These are phyloP conservation scores for Centaurea solstitialis DNA, from an alignment of 129 eudicot genomes.

Conservation along the genomic window DNA sequence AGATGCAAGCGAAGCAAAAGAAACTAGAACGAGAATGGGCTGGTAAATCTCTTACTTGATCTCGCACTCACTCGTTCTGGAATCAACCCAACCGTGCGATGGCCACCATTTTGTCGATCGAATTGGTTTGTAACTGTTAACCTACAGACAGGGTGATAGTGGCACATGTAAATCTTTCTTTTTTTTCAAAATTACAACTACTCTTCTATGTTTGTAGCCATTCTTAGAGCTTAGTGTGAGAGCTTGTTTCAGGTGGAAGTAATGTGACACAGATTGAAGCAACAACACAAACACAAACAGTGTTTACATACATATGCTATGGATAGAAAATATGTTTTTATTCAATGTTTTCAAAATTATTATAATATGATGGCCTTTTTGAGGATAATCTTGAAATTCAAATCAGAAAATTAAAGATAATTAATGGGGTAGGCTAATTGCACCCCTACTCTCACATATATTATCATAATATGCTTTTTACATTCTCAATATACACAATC, in stretches of 20 bases:
- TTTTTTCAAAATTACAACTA: slow-evolving; percentile 1
- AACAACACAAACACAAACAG: background rate
- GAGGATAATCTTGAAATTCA: too few species aligned
- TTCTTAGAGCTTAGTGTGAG: background rate
- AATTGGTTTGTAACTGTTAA: background rate
- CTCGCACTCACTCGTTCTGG: slow-evolving; percentile 1
- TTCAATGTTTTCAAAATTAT: too few species aligned
- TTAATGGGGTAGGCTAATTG: too few species aligned
- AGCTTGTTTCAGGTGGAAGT: background rate
- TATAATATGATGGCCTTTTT: too few species aligned
- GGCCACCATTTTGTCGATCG: background rate
- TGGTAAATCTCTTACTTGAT: slow-evolving; percentile 82
- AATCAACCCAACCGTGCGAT: background rate
- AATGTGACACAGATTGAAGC: background rate
- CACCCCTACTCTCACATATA: too few species aligned
- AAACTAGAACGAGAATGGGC: slow-evolving; percentile 97
- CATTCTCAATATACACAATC: too few species aligned
- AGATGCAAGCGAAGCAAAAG: slow-evolving; percentile 86
- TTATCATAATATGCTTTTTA: too few species aligned
- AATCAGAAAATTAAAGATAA: too few species aligned
- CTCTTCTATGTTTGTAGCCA: slow-evolving; percentile 5
- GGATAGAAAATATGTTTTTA: background rate
- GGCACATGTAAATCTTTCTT: slow-evolving; percentile 6
- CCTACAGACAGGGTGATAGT: background rate
- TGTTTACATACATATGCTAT: background rate